Conservation (phyloP, 352 stramenopile species). For the Phytophthora multivora region DNA sequence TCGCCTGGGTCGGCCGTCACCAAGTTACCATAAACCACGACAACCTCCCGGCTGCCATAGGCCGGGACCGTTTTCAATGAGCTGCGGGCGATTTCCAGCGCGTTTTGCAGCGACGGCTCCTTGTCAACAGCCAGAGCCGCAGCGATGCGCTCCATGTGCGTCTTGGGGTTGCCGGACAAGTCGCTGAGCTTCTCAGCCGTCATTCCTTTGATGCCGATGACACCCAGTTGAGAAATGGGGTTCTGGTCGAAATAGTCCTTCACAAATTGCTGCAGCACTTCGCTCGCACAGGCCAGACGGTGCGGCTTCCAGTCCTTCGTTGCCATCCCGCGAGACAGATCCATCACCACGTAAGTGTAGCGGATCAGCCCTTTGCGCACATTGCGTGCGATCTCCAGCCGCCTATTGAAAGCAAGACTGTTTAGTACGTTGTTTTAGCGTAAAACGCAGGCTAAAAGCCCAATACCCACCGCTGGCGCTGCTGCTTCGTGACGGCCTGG, state of each 20-base stretch:
- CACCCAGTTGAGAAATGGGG: constrained; percentile 90
- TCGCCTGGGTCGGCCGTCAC: constrained; percentile 96
- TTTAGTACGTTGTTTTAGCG: constrained; percentile 3
- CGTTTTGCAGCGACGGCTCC: constrained; percentile 92
- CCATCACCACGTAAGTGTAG: constrained; percentile 86
- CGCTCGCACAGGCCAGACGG: constrained; percentile 65
- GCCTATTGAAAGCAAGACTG: constrained; percentile 27
- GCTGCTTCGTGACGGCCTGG: constrained; percentile 61
- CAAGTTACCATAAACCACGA: constrained; percentile 95
- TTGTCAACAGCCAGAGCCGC: constrained; percentile 71
- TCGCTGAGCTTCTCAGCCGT: constrained; percentile 92
- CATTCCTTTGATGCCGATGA: constrained; percentile 91
- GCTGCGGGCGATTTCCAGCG: constrained; percentile 87
- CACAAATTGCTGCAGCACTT: constrained; percentile 85
- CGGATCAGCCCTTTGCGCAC: constrained; percentile 86
- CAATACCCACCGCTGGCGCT: constrained; percentile 66
- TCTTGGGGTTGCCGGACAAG: constrained; percentile 88
- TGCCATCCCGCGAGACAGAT: constrained; percentile 88
- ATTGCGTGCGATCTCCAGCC: constrained; percentile 83
- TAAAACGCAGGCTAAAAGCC: background rate
- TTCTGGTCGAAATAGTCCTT: constrained; percentile 96
- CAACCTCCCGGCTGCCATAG: constrained; percentile 89
- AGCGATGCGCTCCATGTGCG: constrained; percentile 84
- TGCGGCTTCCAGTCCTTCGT: constrained; percentile 89
- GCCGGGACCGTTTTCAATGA: constrained; percentile 92